These are phyloP conservation scores for Amanita pseudoporphyria DNA, from an alignment of 768 basidiomycete species.

Conservation along the genomic window DNA sequence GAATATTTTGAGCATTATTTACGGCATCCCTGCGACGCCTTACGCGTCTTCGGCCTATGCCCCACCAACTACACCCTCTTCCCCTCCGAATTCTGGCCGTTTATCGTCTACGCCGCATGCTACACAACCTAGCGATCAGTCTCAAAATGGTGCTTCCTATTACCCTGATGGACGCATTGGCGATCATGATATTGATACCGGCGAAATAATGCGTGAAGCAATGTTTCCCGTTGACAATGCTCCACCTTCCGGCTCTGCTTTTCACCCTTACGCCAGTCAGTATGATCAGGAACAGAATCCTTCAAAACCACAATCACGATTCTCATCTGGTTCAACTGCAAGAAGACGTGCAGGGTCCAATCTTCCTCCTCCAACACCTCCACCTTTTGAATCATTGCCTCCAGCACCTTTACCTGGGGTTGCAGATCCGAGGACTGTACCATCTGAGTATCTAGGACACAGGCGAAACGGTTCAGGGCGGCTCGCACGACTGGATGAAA, in stretches of 20 bases:
- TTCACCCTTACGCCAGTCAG: constrained; percentile 46
- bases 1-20: constrained; percentile 85
- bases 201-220: constrained; percentile 7
- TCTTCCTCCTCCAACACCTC: constrained; percentile 58
- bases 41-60: constrained; percentile 47
- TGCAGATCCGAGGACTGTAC: constrained; percentile 20
- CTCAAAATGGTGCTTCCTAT: constrained; percentile 32
- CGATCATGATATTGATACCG: constrained; percentile 17
- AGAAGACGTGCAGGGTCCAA: constrained; percentile 41
- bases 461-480: constrained; percentile 45
- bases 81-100: constrained; percentile 33
- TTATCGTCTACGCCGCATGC: constrained; percentile 32
- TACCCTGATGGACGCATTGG: constrained; percentile 19
- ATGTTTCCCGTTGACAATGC: constrained; percentile 7
- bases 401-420: constrained; percentile 37
- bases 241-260: constrained; percentile 8
- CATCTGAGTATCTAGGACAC: constrained; percentile 30
- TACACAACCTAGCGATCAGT: constrained; percentile 21
- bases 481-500: constrained; percentile 18
- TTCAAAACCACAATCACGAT: neutral
- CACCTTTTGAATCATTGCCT: constrained; percentile 51
- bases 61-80: constrained; percentile 17
- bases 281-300: constrained; percentile 25
- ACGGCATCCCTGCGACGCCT: constrained; percentile 73
- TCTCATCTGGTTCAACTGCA: neutral